A percentile compares a stretch with the other conserved stretches of the same genome.
Evolutionary conservation across 352 stramenopile species (phyloP).

Genomic region (Thalassiosira mediterranea): DNA sequence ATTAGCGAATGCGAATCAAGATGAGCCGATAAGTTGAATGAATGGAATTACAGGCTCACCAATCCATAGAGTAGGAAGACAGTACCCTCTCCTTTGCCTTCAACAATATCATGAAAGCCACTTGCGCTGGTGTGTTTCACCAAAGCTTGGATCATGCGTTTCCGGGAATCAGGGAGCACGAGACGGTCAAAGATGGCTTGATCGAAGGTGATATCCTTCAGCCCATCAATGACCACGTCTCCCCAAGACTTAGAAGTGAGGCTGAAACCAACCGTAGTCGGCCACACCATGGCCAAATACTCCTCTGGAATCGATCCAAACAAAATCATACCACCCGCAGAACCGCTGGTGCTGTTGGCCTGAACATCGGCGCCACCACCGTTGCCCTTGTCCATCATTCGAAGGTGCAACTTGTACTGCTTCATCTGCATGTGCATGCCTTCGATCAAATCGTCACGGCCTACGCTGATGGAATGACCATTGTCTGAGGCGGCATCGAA

Average conservation of each 20-base stretch:
- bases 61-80: conserved; percentile 71
- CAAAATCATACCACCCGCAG: too few species aligned
- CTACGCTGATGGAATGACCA: conserved; percentile 55
- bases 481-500: conserved; percentile 59
- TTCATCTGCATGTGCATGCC: conserved; percentile 66
- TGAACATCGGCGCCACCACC: conserved; percentile 1
- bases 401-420: conserved; percentile 61
- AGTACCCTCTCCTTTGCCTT: conserved; percentile 70
- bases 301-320: conserved; percentile 62
- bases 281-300: conserved; percentile 62
- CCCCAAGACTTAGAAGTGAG: conserved; percentile 69
- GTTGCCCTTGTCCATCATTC: conserved; percentile 25
- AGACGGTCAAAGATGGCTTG: conserved; percentile 66
- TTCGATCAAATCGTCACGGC: conserved; percentile 67
- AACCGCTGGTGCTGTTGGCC: not conserved
- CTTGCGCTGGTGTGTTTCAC: conserved; percentile 49
- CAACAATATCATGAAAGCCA: conserved; percentile 67
- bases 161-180: conserved; percentile 58
- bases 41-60: too few species aligned
- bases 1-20: too few species aligned
- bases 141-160: conserved; percentile 70
- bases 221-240: conserved; percentile 67
- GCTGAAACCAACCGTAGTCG: conserved; percentile 65
- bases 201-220: conserved; percentile 64
- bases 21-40: too few species aligned